These are phyloP conservation scores for Asterophora parasitica DNA, from an alignment of 768 basidiomycete species.

Conservation along the genomic window DNA sequence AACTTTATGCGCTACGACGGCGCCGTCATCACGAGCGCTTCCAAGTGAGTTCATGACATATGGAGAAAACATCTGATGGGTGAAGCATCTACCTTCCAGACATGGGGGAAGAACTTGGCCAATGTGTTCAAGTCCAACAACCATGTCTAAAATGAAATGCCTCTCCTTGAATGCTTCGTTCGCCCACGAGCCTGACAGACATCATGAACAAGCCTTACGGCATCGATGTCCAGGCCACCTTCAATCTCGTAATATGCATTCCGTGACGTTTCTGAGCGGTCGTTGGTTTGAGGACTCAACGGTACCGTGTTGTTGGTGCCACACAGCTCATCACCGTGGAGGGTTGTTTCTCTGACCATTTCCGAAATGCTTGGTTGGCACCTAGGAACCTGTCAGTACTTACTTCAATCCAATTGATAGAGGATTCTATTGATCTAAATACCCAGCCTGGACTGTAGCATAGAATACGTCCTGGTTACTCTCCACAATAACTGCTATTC, in stretches of 20 bases:
- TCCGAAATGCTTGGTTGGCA: slow-evolving; percentile 1
- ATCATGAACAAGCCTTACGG: slow-evolving; percentile 65
- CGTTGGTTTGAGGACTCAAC: slow-evolving; percentile 55
- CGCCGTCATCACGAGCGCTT: slow-evolving; percentile 42
- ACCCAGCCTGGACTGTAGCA: slow-evolving; percentile 53
- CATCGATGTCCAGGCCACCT: slow-evolving; percentile 48
- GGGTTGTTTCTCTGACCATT: slow-evolving; percentile 19
- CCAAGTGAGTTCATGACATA: slow-evolving; percentile 32
- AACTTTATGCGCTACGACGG: slow-evolving; percentile 60
- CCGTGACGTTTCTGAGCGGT: slow-evolving; percentile 55
- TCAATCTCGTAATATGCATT: slow-evolving; percentile 37
- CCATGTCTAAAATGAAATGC: slow-evolving; percentile 29
- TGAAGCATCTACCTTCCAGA: slow-evolving; percentile 36
- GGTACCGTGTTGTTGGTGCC: no score
- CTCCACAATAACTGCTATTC: no score
- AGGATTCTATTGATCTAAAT: not conserved
- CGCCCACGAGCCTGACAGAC: slow-evolving; percentile 23
- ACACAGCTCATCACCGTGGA: slow-evolving; percentile 47
- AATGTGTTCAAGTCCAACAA: slow-evolving; percentile 46
- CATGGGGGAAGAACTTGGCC: slow-evolving; percentile 56
- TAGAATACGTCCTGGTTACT: slow-evolving; percentile 48
- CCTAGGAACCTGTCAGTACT: slow-evolving; percentile 28
- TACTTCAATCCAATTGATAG: not conserved
- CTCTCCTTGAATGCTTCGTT: not conserved
- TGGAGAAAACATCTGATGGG: not conserved